Percentiles rank a stretch among this genome's conserved stretches.
These are phyloP conservation scores for Raffaelea ambrosiae DNA, from an alignment of 2,329 filamentous ascomycete species.

Conservation along the genomic window DNA sequence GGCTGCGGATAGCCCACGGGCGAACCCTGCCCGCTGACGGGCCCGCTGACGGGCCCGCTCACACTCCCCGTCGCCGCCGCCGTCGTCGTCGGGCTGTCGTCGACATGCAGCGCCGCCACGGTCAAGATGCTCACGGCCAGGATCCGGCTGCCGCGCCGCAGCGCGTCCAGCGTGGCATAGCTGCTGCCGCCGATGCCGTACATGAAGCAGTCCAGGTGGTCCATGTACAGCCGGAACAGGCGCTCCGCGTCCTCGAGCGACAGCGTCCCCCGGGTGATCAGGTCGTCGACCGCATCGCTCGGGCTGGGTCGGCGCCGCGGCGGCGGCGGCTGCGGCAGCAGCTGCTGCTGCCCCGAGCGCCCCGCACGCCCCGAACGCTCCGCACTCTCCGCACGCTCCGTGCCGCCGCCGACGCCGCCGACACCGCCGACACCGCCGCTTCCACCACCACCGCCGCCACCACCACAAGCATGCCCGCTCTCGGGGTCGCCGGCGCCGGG, in stretches of 20 bases:
- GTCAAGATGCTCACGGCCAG: slow-evolving; percentile 48
- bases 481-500: not conserved
- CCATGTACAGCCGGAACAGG: slow-evolving; percentile 40
- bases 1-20: too few relatives aligned
- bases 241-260: slow-evolving; percentile 39
- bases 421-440: not conserved
- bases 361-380: too few relatives aligned
- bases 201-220: slow-evolving; percentile 40
- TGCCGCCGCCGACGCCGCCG: too few relatives aligned
- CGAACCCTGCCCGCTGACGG: too few relatives aligned
- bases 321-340: not conserved
- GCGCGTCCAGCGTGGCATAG: slow-evolving; percentile 38
- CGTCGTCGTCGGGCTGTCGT: not conserved
- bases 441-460: not conserved
- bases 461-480: not conserved
- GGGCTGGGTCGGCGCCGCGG: not conserved
- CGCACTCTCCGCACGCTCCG: too few relatives aligned
- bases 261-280: slow-evolving; percentile 30
- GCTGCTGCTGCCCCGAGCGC: not conserved
- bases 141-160: slow-evolving; percentile 45
- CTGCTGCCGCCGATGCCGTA: slow-evolving; percentile 42
- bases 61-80: slow-evolving; percentile 42
- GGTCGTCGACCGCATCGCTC: slow-evolving; percentile 16
- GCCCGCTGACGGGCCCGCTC: too few relatives aligned
- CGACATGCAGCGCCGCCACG: slow-evolving; percentile 43